Conservation (phyloP, 139 green algal species). For the Pedinophyceae sp. region DNA sequence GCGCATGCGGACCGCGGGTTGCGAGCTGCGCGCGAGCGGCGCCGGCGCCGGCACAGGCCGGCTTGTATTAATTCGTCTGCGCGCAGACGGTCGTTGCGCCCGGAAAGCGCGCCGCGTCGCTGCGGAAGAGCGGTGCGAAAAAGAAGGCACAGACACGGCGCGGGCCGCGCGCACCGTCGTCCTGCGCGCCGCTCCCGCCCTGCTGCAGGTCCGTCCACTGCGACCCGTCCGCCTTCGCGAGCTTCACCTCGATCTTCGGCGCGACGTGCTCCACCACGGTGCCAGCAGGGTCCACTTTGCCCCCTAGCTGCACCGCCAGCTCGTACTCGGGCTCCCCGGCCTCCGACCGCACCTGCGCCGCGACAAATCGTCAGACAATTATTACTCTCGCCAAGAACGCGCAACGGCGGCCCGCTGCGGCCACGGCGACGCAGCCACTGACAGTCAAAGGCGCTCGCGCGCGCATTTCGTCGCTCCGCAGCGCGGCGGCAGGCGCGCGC, state of each 20-base stretch:
- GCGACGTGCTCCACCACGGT: constrained; percentile 39
- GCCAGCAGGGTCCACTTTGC: constrained; percentile 18
- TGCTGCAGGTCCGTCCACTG: constrained; percentile 49
- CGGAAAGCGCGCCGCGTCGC: not conserved
- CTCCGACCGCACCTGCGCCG: constrained; percentile 3
- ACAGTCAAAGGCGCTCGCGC: no score
- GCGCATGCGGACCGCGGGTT: not conserved
- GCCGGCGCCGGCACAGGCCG: not conserved
- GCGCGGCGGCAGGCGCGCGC: no score
- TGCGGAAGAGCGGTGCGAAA: not conserved
- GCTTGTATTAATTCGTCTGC: constrained; percentile 6
- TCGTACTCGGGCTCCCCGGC: constrained; percentile 33
- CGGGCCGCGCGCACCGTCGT: no score
- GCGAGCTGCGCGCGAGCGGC: not conserved
- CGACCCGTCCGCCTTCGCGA: constrained; percentile 40
- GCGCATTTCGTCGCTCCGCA: no score
- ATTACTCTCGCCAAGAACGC: no score
- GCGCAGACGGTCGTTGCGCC: not conserved
- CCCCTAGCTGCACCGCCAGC: constrained; percentile 40
- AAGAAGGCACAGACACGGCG: no score
- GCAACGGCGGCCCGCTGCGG: no score
- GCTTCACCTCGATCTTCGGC: constrained; percentile 58
- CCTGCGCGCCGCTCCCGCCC: no score
- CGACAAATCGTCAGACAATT: constrained; percentile 18
- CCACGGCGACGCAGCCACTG: no score